These are phyloP conservation scores for Pseudognaphalium luteoalbum DNA, from an alignment of 129 eudicot species.

Conservation along the genomic window DNA sequence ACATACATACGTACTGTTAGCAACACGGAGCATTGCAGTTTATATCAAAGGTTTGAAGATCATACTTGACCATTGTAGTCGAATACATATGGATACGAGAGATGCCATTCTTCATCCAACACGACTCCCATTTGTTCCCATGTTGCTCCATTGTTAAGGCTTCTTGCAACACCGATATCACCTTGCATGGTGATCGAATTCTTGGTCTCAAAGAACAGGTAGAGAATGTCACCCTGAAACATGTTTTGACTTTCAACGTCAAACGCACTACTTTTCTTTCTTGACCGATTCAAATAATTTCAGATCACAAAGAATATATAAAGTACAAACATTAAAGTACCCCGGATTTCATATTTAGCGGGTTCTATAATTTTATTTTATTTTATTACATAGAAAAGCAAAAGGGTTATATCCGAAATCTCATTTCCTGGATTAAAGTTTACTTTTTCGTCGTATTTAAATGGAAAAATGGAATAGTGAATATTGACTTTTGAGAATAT, in stretches of 20 bases:
- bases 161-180: conserved; percentile 87
- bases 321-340: background rate
- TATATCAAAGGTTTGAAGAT: background rate
- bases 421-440: background rate
- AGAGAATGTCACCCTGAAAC: conserved; percentile 72
- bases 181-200: conserved; percentile 89
- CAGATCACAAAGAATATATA: background rate
- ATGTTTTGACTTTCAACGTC: conserved; percentile 20
- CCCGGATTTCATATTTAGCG: background rate
- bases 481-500: background rate
- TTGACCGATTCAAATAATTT: background rate
- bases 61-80: conserved; percentile 67
- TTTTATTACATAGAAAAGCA: background rate
- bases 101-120: conserved; percentile 97
- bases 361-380: background rate
- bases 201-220: conserved; percentile 78
- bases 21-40: too few relatives aligned
- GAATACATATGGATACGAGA: conserved; percentile 85
- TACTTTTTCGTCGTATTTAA: background rate
- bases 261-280: conserved; percentile 7
- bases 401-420: background rate
- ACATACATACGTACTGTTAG: too few relatives aligned
- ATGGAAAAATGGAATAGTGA: background rate
- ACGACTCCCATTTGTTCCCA: conserved; percentile 88
- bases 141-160: conserved; percentile 75